Conservation (phyloP, 164 flowering plant genomes). For the Saururus chinensis region DNA sequence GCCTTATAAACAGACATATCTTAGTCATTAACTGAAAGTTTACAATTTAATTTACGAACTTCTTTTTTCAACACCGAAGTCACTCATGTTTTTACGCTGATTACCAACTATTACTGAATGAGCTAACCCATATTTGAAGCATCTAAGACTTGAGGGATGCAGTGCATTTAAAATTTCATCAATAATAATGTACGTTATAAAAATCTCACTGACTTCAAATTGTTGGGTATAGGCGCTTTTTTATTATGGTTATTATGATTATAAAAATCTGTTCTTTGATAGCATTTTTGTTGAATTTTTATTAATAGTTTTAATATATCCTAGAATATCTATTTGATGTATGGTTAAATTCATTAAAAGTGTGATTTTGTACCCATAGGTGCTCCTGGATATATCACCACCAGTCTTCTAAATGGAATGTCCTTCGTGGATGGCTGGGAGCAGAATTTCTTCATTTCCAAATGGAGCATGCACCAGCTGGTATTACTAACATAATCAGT, state of each 20-base stretch:
- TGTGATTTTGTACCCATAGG: constrained; percentile 32
- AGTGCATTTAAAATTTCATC: too few species aligned
- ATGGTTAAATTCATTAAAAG: background rate
- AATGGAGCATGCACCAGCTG: constrained; percentile 99
- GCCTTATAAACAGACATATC: background rate
- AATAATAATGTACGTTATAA: too few species aligned
- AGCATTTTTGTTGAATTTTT: background rate
- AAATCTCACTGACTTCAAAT: too few species aligned
- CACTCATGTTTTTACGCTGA: background rate
- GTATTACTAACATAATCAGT: constrained; percentile 23
- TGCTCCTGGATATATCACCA: constrained; percentile 92
- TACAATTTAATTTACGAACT: background rate
- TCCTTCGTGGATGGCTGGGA: constrained; percentile 98
- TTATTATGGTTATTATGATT: too few species aligned
- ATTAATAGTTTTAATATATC: background rate
- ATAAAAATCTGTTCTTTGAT: too few species aligned
- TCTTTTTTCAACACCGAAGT: background rate
- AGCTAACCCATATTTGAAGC: too few species aligned
- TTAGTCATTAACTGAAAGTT: background rate
- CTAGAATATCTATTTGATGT: background rate
- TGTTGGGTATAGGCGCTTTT: too few species aligned
- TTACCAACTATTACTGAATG: background rate
- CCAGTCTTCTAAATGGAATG: constrained; percentile 76
- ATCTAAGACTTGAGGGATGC: too few species aligned
- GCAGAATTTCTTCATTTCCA: constrained; percentile 83